Conservation (phyloP, 257 asterid genomes). For the Primulina tabacum region DNA sequence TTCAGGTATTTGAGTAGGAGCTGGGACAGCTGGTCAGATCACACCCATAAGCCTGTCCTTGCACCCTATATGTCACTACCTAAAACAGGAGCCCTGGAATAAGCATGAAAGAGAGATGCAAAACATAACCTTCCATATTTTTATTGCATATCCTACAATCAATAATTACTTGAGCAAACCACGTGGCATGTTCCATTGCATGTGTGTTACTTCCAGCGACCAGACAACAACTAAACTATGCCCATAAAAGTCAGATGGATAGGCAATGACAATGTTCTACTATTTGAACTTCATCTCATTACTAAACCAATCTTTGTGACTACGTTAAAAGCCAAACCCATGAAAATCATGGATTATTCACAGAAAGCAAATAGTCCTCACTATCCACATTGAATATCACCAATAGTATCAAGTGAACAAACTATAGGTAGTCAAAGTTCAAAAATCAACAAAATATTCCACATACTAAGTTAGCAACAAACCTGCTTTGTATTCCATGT, state of each 20-base stretch:
- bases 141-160: neutral
- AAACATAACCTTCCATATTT: neutral
- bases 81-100: neutral
- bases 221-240: neutral
- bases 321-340: slow-evolving; percentile 15
- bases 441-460: slow-evolving; percentile 4
- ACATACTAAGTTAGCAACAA: neutral
- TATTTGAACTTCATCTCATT: neutral
- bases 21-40: neutral
- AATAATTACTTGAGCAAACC: neutral
- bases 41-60: neutral
- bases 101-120: neutral
- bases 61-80: neutral
- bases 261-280: neutral
- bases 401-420: slow-evolving; percentile 11
- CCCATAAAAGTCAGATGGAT: neutral
- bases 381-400: neutral
- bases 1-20: neutral
- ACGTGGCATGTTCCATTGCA: neutral
- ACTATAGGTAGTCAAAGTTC: slow-evolving; percentile 1
- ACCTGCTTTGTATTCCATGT: slow-evolving; percentile 49
- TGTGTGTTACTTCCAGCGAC: neutral
- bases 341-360: neutral
- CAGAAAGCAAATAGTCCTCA: slow-evolving; percentile 9
- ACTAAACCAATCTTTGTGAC: slow-evolving; percentile 4